Percentiles rank a stretch among this genome's conserved stretches.
phyloP scores from a whole-genome alignment of 345 rosid genomes.

The Clarkia xantiana region DNA sequence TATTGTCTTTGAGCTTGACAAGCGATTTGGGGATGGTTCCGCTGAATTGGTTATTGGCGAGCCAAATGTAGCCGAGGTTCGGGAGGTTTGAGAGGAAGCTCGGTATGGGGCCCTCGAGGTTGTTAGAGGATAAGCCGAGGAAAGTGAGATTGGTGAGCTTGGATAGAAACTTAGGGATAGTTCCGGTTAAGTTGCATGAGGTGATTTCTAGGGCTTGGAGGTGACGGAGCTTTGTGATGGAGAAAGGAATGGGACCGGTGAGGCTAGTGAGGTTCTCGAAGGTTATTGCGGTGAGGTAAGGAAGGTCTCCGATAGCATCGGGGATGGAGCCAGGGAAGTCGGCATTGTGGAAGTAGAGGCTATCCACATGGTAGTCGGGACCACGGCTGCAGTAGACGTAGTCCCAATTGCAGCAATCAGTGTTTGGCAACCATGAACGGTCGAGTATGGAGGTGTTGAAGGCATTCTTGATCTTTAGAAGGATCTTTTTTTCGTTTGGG shows the following conservation, averaged over 20 bases:
- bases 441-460: conserved; percentile 7
- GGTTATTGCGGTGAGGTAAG: not conserved
- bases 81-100: conserved; percentile 30
- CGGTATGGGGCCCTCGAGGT: conserved; percentile 44
- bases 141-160: conserved; percentile 22
- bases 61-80: conserved; percentile 31
- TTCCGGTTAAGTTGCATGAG: conserved; percentile 4
- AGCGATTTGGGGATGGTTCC: conserved; percentile 11
- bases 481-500: conserved; percentile 7
- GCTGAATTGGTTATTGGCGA: conserved; percentile 38
- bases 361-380: conserved; percentile 43
- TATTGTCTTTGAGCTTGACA: not conserved
- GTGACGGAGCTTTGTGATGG: conserved; percentile 15
- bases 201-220: conserved; percentile 8
- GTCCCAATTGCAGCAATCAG: conserved; percentile 41
- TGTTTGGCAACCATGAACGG: conserved; percentile 7
- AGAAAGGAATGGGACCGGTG: conserved; percentile 6
- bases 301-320: conserved; percentile 3
- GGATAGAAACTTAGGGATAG: conserved; percentile 3
- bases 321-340: conserved; percentile 11
- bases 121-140: conserved; percentile 50
- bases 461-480: conserved; percentile 8
- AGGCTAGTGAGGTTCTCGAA: conserved; percentile 5
- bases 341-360: conserved; percentile 28
- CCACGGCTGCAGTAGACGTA: conserved; percentile 41